phyloP scores from a whole-genome alignment of 805 yeast genomes.

The Kuraishia cidri region DNA sequence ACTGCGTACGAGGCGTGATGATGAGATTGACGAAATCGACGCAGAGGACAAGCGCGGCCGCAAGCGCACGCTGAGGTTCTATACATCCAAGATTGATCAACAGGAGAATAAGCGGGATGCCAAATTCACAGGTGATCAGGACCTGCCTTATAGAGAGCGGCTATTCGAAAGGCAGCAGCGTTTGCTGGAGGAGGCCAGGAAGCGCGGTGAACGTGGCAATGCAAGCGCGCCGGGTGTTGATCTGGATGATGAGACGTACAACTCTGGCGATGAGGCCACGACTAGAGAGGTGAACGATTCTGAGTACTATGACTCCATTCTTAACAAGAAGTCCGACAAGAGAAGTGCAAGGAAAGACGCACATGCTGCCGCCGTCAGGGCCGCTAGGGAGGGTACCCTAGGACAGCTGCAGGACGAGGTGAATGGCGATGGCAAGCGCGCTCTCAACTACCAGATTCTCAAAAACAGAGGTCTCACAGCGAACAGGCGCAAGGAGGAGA shows the following conservation, averaged over 20 bases:
- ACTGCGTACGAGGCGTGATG: conserved; percentile 34
- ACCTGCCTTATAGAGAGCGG: conserved; percentile 87
- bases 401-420: conserved; percentile 59
- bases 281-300: conserved; percentile 39
- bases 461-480: conserved; percentile 96
- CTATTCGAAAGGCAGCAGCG: conserved; percentile 85
- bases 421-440: conserved; percentile 86
- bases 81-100: conserved; percentile 94
- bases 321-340: conserved; percentile 33
- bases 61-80: conserved; percentile 81
- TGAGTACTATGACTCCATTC: conserved; percentile 50
- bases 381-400: conserved; percentile 79
- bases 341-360: conserved; percentile 50
- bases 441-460: conserved; percentile 86
- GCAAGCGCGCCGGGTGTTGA: conserved; percentile 37
- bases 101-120: conserved; percentile 55
- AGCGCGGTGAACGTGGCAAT: conserved; percentile 60
- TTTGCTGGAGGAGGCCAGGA: conserved; percentile 78
- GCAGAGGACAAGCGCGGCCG: conserved; percentile 77
- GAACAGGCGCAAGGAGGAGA: conserved; percentile 83
- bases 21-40: conserved; percentile 73
- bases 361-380: conserved; percentile 63
- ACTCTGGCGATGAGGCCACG: conserved; percentile 34
- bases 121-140: conserved; percentile 72
- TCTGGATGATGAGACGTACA: conserved; percentile 40